Percentiles rank a stretch among this genome's conserved stretches.
Evolutionary conservation across 2,329 filamentous ascomycete genomes (phyloP).

Genomic region (Arthrobotrys pseudoclavata): DNA sequence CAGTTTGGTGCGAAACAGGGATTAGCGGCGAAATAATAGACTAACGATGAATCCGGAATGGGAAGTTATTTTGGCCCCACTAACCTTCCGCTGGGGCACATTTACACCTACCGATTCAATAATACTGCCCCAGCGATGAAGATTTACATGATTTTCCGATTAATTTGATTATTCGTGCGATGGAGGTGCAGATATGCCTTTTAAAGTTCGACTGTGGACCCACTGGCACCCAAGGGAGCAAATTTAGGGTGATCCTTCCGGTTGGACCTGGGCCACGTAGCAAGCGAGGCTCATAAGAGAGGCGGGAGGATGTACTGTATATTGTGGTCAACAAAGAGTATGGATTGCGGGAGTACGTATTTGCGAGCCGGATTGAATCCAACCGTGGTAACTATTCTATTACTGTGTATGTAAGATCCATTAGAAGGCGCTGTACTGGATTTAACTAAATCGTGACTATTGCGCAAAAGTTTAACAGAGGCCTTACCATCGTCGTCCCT

Average conservation of each 20-base stretch:
- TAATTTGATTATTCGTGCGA: background rate
- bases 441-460: conserved; percentile 8
- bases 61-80: background rate
- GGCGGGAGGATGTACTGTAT: conserved; percentile 31
- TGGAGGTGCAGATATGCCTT: conserved; percentile 12
- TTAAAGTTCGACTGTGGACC: conserved; percentile 11
- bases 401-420: background rate
- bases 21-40: conserved; percentile 6
- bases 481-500: conserved; percentile 17
- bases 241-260: conserved; percentile 14
- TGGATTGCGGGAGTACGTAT: background rate
- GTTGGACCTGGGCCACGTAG: conserved; percentile 9
- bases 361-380: background rate
- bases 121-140: conserved; percentile 1
- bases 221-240: conserved; percentile 20
- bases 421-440: background rate
- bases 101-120: background rate
- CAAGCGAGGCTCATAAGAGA: conserved; percentile 1
- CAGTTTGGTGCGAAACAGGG: conserved; percentile 10
- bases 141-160: conserved; percentile 54
- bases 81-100: background rate
- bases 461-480: conserved; percentile 2
- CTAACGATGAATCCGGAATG: conserved; percentile 35
- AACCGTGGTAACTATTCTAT: background rate
- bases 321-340: background rate